A percentile compares a stretch with the other conserved stretches of the same genome.
Conservation (phyloP, 495 filamentous ascomycete genomes). For the Neurospora terricola region DNA sequence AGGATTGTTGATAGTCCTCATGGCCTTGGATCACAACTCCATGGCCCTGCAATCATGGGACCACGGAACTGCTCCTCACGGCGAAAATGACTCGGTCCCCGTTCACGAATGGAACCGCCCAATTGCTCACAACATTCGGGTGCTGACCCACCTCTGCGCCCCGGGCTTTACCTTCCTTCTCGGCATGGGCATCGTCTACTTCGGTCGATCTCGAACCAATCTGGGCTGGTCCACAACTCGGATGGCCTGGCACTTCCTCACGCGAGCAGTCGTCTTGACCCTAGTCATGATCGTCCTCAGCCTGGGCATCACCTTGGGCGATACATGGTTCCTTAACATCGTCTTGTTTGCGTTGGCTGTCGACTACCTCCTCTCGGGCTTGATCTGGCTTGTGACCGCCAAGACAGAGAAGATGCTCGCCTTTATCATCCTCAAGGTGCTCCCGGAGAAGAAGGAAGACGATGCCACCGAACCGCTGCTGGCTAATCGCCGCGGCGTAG, state of each 20-base stretch:
- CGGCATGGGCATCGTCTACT: constrained; percentile 28
- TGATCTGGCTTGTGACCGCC: constrained; percentile 18
- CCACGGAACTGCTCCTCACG: constrained; percentile 18
- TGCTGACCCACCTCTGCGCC: constrained; percentile 24
- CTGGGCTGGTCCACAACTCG: constrained; percentile 15
- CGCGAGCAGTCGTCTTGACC: constrained; percentile 19
- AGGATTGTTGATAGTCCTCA: constrained; percentile 22
- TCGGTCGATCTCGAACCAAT: constrained; percentile 18
- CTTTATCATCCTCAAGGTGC: constrained; percentile 7
- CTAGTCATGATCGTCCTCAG: constrained; percentile 7
- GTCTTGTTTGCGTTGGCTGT: constrained; percentile 23
- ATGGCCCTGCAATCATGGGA: constrained; percentile 19
- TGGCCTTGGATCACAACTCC: constrained; percentile 25
- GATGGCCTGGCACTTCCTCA: constrained; percentile 21
- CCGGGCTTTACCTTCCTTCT: constrained; percentile 29
- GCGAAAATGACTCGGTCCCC: constrained; percentile 15
- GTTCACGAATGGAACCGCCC: constrained; percentile 22
- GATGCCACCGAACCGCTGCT: constrained; percentile 15
- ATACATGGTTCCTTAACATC: constrained; percentile 25
- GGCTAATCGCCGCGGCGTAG: background rate
- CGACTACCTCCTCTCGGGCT: constrained; percentile 23
- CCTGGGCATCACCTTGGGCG: constrained; percentile 9
- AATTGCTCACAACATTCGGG: constrained; percentile 15
- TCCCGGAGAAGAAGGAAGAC: constrained; percentile 11
- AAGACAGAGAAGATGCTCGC: constrained; percentile 15